Conservation (phyloP, 495 filamentous ascomycete species). For the Tuber aestivum region DNA sequence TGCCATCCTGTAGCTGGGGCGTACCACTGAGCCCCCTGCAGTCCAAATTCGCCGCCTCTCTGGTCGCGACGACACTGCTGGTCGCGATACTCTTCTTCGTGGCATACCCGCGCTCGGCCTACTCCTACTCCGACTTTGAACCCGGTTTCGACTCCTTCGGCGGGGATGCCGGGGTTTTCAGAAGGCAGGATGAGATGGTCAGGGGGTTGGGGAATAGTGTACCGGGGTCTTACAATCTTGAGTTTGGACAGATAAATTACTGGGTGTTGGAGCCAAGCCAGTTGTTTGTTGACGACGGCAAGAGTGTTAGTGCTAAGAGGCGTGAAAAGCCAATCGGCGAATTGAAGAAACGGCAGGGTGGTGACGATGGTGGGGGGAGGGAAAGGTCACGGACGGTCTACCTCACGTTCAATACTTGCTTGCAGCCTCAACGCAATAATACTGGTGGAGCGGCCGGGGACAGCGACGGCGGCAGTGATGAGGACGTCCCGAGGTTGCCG, state of each 20-base stretch:
- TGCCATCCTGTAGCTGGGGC: conserved; percentile 2
- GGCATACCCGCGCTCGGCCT: conserved; percentile 45
- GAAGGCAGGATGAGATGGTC: conserved; percentile 21
- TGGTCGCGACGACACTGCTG: conserved; percentile 46
- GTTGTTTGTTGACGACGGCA: conserved; percentile 16
- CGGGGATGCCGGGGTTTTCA: conserved; percentile 13
- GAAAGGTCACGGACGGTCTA: conserved; percentile 52
- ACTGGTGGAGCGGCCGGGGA: conserved; percentile 41
- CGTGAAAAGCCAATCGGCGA: conserved; percentile 2
- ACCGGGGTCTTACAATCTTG: conserved; percentile 32
- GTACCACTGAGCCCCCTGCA: conserved; percentile 46
- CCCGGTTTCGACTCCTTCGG: conserved; percentile 8
- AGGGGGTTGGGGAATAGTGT: conserved; percentile 28
- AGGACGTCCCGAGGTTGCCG: conserved; percentile 47
- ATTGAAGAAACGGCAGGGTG: conserved; percentile 39
- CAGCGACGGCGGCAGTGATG: conserved; percentile 1
- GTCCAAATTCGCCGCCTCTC: conserved; percentile 51
- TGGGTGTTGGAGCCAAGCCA: conserved; percentile 30
- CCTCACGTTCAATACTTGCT: conserved; percentile 74
- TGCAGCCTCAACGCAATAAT: conserved; percentile 56
- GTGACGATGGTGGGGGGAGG: conserved; percentile 12
- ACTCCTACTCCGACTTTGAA: conserved; percentile 42
- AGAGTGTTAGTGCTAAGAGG: background rate
- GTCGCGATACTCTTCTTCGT: conserved; percentile 46
- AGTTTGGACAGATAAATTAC: conserved; percentile 31